Conservation (phyloP, 371 early-diverging fungal genomes). For the Circinella minor region DNA sequence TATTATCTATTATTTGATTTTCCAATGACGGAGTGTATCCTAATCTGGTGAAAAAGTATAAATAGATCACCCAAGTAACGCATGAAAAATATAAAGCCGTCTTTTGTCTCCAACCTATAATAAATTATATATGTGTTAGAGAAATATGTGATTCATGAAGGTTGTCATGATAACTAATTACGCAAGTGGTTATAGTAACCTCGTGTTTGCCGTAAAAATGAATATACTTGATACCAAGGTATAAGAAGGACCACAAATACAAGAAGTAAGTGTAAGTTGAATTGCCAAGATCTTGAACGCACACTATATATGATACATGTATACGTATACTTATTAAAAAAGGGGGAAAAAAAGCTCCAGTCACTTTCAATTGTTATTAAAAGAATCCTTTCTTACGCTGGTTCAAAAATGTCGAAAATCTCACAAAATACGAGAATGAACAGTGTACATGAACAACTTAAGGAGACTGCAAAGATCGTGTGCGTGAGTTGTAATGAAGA, state of each 20-base stretch:
- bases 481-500: conserved; percentile 29
- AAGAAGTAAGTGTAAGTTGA: conserved; percentile 68
- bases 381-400: conserved; percentile 51
- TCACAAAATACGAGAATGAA: conserved; percentile 87
- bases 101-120: conserved; percentile 37
- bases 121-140: conserved; percentile 23
- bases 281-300: conserved; percentile 80
- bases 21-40: conserved; percentile 5
- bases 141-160: too few species aligned
- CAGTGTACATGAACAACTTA: conserved; percentile 77
- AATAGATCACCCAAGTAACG: conserved; percentile 60
- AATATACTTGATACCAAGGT: conserved; percentile 78
- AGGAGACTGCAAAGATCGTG: conserved; percentile 76
- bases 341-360: background rate
- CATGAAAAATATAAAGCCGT: conserved; percentile 42
- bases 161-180: background rate
- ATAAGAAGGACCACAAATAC: conserved; percentile 70
- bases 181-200: conserved; percentile 10
- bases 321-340: too few species aligned
- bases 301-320: conserved; percentile 41
- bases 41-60: conserved; percentile 68
- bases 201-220: conserved; percentile 57
- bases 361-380: too few species aligned
- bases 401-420: conserved; percentile 71
- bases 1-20: background rate